Evolutionary conservation across 1,284 basidiomycete genomes (phyloP).

Genomic region (Rhodotorula sp.): DNA sequence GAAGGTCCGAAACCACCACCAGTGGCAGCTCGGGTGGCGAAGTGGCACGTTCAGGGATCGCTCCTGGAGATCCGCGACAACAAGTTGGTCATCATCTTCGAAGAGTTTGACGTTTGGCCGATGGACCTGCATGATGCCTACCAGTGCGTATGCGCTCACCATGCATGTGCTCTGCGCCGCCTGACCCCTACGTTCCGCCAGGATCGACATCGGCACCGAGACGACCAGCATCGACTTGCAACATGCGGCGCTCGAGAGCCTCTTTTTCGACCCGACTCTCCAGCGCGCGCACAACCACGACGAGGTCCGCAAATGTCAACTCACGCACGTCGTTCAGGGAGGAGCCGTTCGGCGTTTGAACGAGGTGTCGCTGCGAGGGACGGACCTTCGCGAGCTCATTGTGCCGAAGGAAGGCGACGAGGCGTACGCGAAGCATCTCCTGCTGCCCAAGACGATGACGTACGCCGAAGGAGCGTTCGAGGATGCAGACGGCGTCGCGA

Average conservation of each 20-base stretch:
- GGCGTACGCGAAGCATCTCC: not conserved
- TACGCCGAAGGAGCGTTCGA: not conserved
- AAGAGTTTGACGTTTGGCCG: constrained; percentile 30
- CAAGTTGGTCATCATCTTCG: constrained; percentile 29
- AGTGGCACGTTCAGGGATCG: constrained; percentile 29
- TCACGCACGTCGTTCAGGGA: not conserved
- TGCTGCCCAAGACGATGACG: constrained; percentile 19
- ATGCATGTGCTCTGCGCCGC: too few species aligned
- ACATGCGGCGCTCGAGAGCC: constrained; percentile 23
- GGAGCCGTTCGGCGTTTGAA: not conserved
- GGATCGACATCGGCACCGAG: constrained; percentile 39
- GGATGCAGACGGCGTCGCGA: not conserved
- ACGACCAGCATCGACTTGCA: constrained; percentile 23
- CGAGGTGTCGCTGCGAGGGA: constrained; percentile 36
- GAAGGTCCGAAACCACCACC: constrained; percentile 12
- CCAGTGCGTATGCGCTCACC: constrained; percentile 13
- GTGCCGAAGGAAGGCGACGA: constrained; percentile 6
- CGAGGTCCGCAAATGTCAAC: constrained; percentile 13
- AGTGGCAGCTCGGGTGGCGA: not conserved
- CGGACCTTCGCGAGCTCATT: constrained; percentile 31
- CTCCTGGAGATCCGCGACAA: constrained; percentile 27
- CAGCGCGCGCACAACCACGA: constrained; percentile 26
- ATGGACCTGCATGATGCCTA: constrained; percentile 22
- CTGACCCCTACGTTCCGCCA: not conserved
- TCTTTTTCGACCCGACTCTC: constrained; percentile 30